Percentiles rank a stretch among this genome's conserved stretches.
Conservation (phyloP, 2,329 filamentous ascomycete species). For the Claviceps sp. region DNA sequence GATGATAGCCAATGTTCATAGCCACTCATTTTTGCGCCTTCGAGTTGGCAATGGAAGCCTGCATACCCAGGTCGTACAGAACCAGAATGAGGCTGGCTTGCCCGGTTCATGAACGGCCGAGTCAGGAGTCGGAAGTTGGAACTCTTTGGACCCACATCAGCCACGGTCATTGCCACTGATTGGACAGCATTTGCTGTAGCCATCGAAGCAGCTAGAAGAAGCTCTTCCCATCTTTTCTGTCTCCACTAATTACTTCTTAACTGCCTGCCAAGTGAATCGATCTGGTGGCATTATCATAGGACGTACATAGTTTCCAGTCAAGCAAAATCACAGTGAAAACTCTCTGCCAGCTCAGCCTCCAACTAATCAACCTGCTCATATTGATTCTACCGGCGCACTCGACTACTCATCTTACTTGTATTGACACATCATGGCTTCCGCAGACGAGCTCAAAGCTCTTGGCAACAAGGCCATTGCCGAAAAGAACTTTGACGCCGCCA, state of each 20-base stretch:
- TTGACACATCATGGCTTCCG: conserved; percentile 36
- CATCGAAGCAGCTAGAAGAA: conserved; percentile 32
- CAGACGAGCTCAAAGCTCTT: conserved; percentile 81
- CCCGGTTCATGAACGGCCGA: too few species aligned
- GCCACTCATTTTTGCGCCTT: too few species aligned
- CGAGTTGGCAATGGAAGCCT: too few species aligned
- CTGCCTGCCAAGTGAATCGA: conserved; percentile 6
- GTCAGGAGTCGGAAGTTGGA: too few species aligned
- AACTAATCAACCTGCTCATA: not conserved
- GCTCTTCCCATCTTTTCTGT: conserved; percentile 14
- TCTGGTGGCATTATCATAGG: too few species aligned
- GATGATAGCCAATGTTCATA: too few species aligned
- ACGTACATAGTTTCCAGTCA: too few species aligned
- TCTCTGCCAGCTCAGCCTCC: not conserved
- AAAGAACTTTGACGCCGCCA: conserved; percentile 90
- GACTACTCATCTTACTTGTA: conserved; percentile 4
- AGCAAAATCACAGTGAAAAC: too few species aligned
- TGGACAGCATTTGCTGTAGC: conserved; percentile 14
- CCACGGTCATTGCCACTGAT: conserved; percentile 14
- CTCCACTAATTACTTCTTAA: conserved; percentile 5
- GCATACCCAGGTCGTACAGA: too few species aligned
- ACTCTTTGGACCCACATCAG: conserved; percentile 9
- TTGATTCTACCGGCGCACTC: not conserved
- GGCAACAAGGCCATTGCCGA: conserved; percentile 98
- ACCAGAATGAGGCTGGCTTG: too few species aligned